A percentile compares a stretch with the other conserved stretches of the same genome.
These are phyloP conservation scores for Phellopilus nigrolimitatus DNA, from an alignment of 1,284 basidiomycete species.

Conservation along the genomic window DNA sequence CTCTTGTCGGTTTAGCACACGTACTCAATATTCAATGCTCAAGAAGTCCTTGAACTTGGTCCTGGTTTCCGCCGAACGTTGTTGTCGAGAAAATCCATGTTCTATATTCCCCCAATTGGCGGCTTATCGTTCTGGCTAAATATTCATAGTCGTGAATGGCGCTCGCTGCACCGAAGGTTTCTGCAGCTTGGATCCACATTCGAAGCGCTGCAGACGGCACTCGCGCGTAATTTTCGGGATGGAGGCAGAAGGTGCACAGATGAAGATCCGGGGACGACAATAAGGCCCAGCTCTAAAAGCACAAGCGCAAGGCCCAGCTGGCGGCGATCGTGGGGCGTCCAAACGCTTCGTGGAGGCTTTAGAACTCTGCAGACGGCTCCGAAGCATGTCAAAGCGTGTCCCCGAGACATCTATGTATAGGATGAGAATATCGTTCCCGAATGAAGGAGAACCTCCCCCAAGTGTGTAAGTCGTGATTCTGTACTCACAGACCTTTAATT, in stretches of 20 bases:
- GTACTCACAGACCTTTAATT: not conserved
- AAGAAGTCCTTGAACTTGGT: too few species aligned
- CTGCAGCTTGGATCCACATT: too few species aligned
- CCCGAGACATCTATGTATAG: too few species aligned
- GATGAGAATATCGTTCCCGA: slow-evolving; percentile 7
- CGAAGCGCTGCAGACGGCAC: too few species aligned
- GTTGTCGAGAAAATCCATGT: too few species aligned
- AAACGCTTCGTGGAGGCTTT: slow-evolving; percentile 6
- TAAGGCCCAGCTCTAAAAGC: not conserved
- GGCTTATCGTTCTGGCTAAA: too few species aligned
- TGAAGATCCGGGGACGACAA: slow-evolving; percentile 5
- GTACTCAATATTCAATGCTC: too few species aligned
- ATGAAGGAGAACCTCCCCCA: slow-evolving; percentile 2
- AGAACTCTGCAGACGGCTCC: slow-evolving; percentile 6
- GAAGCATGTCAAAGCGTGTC: slow-evolving; percentile 1
- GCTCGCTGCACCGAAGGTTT: too few species aligned
- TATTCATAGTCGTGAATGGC: too few species aligned
- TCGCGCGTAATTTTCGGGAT: slow-evolving; percentile 4
- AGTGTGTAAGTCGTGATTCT: not conserved
- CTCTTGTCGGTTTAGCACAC: too few species aligned
- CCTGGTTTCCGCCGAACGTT: too few species aligned
- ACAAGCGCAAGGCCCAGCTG: slow-evolving; percentile 1
- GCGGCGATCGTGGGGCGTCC: slow-evolving; percentile 2
- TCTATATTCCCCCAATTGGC: too few species aligned
- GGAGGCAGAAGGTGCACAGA: not conserved